Base-by-base conservation (phyloP, 2,329 filamentous ascomycete genomes). In the Pyrenophora tritici-repentis region DNA sequence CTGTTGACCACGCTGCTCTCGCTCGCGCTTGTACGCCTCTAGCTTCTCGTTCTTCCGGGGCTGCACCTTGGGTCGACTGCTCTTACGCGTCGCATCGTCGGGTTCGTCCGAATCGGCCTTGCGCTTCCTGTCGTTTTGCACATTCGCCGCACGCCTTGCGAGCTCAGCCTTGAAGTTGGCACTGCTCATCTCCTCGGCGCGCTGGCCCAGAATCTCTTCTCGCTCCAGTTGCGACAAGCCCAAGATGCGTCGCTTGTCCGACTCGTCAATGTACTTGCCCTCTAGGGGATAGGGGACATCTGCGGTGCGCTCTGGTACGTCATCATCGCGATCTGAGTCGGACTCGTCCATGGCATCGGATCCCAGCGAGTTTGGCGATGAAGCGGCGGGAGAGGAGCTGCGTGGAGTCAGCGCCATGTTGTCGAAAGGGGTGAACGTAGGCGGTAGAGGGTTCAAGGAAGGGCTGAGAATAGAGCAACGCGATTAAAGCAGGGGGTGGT, bases 301-400 rank as follows among this genome's bases (percentile, higher is more conserved):
- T 46, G 83, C 81, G 49, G 86, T 81, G 42, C 84, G 81, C 40
- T 81, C 80, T 17, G 65, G 58, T 3, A 61, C 56, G 39, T 69
- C 67, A 35, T 74, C 76, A 47, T 75, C 75, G 51, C 71, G 68
- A 20, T 73, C 73, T 43, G 82, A 76, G 59, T 89, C 86, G 18
- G 83, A 84, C 58, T 90, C 88, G n/a, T 93, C 91, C 91, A 96
- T 96, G 17, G 90, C 88, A 17, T 87, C 91, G 9, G 91, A 96
- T 66, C 87, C 83, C 44, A 89, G 60, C 5, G 91, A 96, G 69
- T 85, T 83, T 43, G 85, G 87, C 14, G 88, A 88, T n/a, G 78
- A 81, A 26, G 72, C 65, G 8, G 85, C 85, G 12, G 81, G 79
- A 17, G 86, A 88, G 16, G 88, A 92, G 48, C 89, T 93, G 67